Conservation (phyloP, 352 stramenopile species). For the Pythium pyrilobum region DNA sequence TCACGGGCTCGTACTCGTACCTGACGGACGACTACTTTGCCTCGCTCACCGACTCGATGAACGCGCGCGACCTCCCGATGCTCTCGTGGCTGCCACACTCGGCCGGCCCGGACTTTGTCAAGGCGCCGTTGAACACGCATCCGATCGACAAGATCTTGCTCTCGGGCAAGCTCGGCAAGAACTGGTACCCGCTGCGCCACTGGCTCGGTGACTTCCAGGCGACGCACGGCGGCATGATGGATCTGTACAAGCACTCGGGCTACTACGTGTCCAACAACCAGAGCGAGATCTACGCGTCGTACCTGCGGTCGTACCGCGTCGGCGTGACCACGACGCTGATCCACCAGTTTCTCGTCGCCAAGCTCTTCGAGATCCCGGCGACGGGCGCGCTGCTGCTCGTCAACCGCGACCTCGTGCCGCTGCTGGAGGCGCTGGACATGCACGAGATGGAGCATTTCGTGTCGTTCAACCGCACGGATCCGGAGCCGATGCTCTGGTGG, state of each 20-base stretch:
- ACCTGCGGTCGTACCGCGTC: slow-evolving; percentile 64
- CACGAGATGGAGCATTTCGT: slow-evolving; percentile 60
- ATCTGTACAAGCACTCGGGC: slow-evolving; percentile 55
- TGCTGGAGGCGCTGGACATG: slow-evolving; percentile 51
- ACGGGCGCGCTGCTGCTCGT: slow-evolving; percentile 60
- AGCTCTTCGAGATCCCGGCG: slow-evolving; percentile 78
- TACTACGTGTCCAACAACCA: slow-evolving; percentile 61
- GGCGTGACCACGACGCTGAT: slow-evolving; percentile 69
- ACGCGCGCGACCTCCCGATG: slow-evolving; percentile 53
- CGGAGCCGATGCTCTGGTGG: slow-evolving; percentile 44
- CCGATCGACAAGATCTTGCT: slow-evolving; percentile 77
- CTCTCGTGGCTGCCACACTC: slow-evolving; percentile 69
- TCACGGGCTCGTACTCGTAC: slow-evolving; percentile 74
- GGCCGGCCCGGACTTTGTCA: slow-evolving; percentile 54
- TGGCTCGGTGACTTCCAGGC: slow-evolving; percentile 58
- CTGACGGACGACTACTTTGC: slow-evolving; percentile 76
- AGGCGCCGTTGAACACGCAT: slow-evolving; percentile 52
- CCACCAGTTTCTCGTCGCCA: slow-evolving; percentile 73
- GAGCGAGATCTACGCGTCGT: slow-evolving; percentile 57
- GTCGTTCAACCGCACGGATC: slow-evolving; percentile 49
- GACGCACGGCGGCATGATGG: slow-evolving; percentile 41
- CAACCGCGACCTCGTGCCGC: slow-evolving; percentile 49
- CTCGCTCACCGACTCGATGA: slow-evolving; percentile 36
- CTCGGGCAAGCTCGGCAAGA: slow-evolving; percentile 40
- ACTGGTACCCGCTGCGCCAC: slow-evolving; percentile 62